Conservation (phyloP, 2,329 filamentous ascomycete genomes). For the Blastomyces parvus region DNA sequence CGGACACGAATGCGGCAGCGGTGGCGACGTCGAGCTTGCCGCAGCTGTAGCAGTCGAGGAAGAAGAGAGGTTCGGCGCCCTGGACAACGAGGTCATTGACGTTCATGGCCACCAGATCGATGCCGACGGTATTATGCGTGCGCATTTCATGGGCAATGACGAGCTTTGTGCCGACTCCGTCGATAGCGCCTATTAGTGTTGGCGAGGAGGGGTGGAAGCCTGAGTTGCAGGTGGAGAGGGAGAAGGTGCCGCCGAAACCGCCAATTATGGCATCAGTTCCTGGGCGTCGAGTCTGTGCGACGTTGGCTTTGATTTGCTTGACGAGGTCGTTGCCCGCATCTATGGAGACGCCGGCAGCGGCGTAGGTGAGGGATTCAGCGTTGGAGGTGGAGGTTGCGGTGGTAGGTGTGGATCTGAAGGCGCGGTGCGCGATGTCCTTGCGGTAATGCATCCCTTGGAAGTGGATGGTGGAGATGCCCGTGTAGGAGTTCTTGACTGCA, state of each 20-base stretch:
- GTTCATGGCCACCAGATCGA: slow-evolving; percentile 97
- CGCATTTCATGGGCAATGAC: slow-evolving; percentile 86
- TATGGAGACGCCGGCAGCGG: slow-evolving; percentile 85
- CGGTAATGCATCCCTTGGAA: slow-evolving; percentile 88
- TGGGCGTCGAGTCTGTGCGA: slow-evolving; percentile 72
- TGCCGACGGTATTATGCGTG: slow-evolving; percentile 89
- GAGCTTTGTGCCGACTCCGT: slow-evolving; percentile 93
- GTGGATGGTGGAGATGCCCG: slow-evolving; percentile 65
- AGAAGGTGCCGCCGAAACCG: slow-evolving; percentile 83
- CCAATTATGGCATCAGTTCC: slow-evolving; percentile 91
- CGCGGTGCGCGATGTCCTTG: slow-evolving; percentile 79
- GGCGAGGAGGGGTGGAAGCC: slow-evolving; percentile 68
- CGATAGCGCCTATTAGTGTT: slow-evolving; percentile 84
- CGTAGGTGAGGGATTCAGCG: slow-evolving; percentile 63
- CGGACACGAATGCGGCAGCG: slow-evolving; percentile 78
- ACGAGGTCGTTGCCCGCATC: slow-evolving; percentile 91
- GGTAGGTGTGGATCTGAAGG: slow-evolving; percentile 31
- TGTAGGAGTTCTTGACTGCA: slow-evolving; percentile 81
- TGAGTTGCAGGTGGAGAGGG: slow-evolving; percentile 56
- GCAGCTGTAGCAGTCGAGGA: slow-evolving; percentile 97
- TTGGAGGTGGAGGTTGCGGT: slow-evolving; percentile 15
- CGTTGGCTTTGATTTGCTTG: slow-evolving; percentile 78
- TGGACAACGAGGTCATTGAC: slow-evolving; percentile 97
- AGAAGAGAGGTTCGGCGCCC: slow-evolving; percentile 88
- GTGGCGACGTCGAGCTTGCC: slow-evolving; percentile 70